Evolutionary conservation across 2,329 filamentous ascomycete genomes (phyloP).

Genomic region (Sporothrix variecibatus): DNA sequence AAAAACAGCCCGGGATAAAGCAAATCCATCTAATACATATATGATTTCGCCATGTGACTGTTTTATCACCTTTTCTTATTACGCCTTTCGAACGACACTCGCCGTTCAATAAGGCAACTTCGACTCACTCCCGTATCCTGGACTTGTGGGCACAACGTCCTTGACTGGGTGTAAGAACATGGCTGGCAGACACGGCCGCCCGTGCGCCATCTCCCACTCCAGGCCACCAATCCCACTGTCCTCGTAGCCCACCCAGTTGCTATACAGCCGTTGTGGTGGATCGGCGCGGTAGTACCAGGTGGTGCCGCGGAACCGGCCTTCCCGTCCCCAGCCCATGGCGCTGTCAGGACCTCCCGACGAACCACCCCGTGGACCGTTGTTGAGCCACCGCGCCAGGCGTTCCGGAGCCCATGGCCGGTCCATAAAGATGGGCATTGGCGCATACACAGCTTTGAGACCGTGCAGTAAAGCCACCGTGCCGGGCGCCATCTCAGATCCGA

Average conservation of each 20-base stretch:
- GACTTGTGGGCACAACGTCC: slow-evolving; percentile 54
- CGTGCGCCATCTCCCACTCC: slow-evolving; percentile 58
- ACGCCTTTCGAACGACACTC: background rate
- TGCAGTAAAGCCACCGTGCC: slow-evolving; percentile 73
- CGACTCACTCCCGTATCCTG: slow-evolving; percentile 47
- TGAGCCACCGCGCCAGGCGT: slow-evolving; percentile 60
- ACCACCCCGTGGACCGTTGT: slow-evolving; percentile 57
- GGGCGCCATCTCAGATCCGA: slow-evolving; percentile 79
- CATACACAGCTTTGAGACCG: slow-evolving; percentile 76
- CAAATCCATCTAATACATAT: background rate
- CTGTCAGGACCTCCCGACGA: slow-evolving; percentile 54
- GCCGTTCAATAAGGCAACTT: slow-evolving; percentile 41
- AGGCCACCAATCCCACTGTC: slow-evolving; percentile 57
- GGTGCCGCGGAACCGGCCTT: slow-evolving; percentile 57
- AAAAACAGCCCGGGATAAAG: background rate
- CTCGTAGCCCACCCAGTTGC: slow-evolving; percentile 64
- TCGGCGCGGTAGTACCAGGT: slow-evolving; percentile 64
- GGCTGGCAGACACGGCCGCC: slow-evolving; percentile 59
- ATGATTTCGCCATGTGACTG: background rate
- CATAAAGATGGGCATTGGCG: slow-evolving; percentile 77
- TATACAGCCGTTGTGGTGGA: slow-evolving; percentile 60
- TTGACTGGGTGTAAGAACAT: slow-evolving; percentile 63
- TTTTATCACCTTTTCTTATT: too few relatives aligned
- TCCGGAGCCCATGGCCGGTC: slow-evolving; percentile 68
- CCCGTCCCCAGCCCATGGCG: slow-evolving; percentile 61